A percentile compares a stretch with the other conserved stretches of the same genome.
Conservation (phyloP, 345 rosid species). For the Fremontodendron californicum region DNA sequence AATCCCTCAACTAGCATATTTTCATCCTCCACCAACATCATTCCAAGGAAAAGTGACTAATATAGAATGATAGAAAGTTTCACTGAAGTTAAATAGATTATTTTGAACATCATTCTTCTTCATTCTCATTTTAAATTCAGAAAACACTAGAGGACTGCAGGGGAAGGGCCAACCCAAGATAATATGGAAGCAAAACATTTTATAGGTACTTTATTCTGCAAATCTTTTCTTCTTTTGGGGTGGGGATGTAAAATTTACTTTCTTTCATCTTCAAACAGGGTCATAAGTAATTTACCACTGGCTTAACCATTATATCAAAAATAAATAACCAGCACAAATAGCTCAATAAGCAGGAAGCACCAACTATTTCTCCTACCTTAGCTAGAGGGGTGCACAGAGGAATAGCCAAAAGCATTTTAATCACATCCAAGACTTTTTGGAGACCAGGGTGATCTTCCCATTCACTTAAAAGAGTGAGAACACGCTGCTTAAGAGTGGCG, state of each 20-base stretch:
- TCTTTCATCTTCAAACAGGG: background rate
- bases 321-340: background rate
- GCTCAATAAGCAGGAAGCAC: constrained; percentile 4
- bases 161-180: background rate
- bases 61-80: background rate
- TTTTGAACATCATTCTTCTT: background rate
- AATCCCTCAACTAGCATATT: background rate
- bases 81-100: background rate
- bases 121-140: background rate
- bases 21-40: background rate
- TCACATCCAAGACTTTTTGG: constrained; percentile 60
- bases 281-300: background rate
- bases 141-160: background rate
- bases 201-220: background rate
- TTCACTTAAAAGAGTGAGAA: constrained; percentile 49
- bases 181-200: background rate
- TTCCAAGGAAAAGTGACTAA: background rate
- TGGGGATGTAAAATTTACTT: background rate
- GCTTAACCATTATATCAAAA: background rate
- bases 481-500: constrained; percentile 36
- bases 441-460: constrained; percentile 87
- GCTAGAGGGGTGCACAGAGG: constrained; percentile 76
- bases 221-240: background rate
- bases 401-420: constrained; percentile 66
- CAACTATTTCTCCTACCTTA: constrained; percentile 48